phyloP scores from a whole-genome alignment of 75 land plant genomes.

The Chamaecyparis obtusa region DNA sequence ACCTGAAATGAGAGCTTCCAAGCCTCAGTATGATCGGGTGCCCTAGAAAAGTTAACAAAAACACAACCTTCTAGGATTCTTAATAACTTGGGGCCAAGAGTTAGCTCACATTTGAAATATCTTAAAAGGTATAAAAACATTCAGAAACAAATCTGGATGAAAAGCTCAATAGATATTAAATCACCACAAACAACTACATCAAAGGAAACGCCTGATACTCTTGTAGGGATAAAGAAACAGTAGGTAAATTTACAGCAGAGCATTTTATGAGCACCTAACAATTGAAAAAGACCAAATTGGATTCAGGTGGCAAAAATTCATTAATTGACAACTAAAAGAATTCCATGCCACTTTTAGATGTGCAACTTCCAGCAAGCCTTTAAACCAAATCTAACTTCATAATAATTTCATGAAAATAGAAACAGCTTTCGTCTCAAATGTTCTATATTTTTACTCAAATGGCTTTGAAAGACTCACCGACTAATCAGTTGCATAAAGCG shows the following conservation, averaged over 20 bases:
- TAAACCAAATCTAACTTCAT: not conserved
- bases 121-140: not conserved
- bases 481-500: slow-evolving; percentile 79
- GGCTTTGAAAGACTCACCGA: slow-evolving; percentile 40
- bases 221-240: not conserved
- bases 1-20: not conserved
- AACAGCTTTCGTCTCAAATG: not conserved
- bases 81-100: not conserved
- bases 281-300: not conserved
- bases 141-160: not conserved
- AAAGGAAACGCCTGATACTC: not conserved
- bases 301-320: not conserved
- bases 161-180: not conserved
- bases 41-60: not conserved
- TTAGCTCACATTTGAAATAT: not conserved
- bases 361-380: not conserved
- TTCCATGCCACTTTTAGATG: too few relatives aligned
- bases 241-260: not conserved
- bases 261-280: not conserved
- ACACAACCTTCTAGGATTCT: not conserved
- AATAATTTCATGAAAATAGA: not conserved
- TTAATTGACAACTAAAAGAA: too few relatives aligned
- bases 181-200: not conserved
- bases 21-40: not conserved
- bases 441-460: not conserved